Conservation (phyloP, 805 yeast genomes). For the Monosporozyma solicola region DNA sequence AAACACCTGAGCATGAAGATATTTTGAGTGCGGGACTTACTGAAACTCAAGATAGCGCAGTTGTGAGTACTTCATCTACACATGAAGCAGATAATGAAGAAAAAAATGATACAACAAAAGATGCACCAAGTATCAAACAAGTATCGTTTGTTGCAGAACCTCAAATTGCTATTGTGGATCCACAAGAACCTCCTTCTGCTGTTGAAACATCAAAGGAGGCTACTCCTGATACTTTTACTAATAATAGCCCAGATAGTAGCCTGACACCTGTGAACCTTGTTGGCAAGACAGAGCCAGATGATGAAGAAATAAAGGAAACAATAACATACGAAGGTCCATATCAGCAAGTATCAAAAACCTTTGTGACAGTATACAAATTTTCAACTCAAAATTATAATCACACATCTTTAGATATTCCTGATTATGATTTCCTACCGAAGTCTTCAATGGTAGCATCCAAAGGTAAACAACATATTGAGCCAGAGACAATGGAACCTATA, state of each 20-base stretch:
- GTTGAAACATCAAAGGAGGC: slow-evolving; percentile 6
- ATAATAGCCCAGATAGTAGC: not conserved
- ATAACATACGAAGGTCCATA: slow-evolving; percentile 54
- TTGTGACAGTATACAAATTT: slow-evolving; percentile 29
- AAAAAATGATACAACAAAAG: not conserved
- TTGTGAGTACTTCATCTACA: not conserved
- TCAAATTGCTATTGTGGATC: slow-evolving; percentile 12
- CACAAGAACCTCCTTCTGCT: slow-evolving; percentile 6
- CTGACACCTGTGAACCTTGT: not conserved
- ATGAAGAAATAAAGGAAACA: slow-evolving; percentile 11
- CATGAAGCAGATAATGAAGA: not conserved
- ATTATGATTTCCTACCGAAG: slow-evolving; percentile 2
- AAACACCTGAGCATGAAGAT: not conserved
- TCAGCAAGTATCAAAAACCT: slow-evolving; percentile 49
- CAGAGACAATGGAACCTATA: not conserved
- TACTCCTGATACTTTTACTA: not conserved
- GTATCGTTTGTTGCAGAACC: slow-evolving; percentile 16
- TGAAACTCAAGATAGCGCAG: not conserved
- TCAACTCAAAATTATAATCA: not conserved
- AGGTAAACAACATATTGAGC: not conserved
- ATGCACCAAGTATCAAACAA: slow-evolving; percentile 8
- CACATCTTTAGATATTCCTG: not conserved
- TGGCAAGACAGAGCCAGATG: slow-evolving; percentile 4
- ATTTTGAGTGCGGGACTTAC: not conserved
- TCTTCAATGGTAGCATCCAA: not conserved